Base-by-base conservation (phyloP, 306 rosid genomes). In the Pachyrhizus erosus region DNA sequence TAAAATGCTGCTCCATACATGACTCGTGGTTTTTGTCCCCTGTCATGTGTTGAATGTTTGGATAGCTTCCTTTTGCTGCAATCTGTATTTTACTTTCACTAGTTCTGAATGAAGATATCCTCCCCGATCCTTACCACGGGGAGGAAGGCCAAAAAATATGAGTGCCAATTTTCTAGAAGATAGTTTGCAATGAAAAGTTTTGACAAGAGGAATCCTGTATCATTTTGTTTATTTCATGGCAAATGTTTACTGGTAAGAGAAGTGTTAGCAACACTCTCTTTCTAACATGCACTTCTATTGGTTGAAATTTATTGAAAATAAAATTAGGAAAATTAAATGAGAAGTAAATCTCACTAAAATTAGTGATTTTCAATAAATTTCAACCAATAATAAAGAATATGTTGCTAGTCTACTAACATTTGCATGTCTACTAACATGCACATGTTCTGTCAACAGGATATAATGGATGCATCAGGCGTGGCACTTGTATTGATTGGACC, bases 401-500 rank as follows among this genome's bases (percentile, higher is more conserved):
- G 46, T n/a, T 78, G 61, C 24, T 70, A 27, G 11, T 55, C 55
- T 70, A 60, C 65, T 20, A 9, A 21, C 26, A 39, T 3, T 49
- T 8, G 2, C 9, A 1, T 21, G 67, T 78, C 43, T 27, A 33
- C 43, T 37, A 65, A 76, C 48, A 24, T 43, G 68, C 27, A 78
- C 49, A 23, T 81, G 78, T 18, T 73, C 51, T 85, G 64, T 65
- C 77, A 70, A 58, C 91, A 93, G 99, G 98, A 91, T 80, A 33
- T 88, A 86, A 74, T 95, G 92, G 98, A 95, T 75, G 90, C 90
- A 87, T 83, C 93, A 61, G 99, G 97, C 46, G 99, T 91, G 84
- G 88, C 93, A 20, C 96, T 95, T 66, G 93, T 91, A 79, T 72
- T 95, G 82, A 95, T 95, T 85, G 99, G 98, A 87, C 99, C 99